phyloP scores from a whole-genome alignment of 495 filamentous ascomycete genomes.

The Hypoxylon perforatum region DNA sequence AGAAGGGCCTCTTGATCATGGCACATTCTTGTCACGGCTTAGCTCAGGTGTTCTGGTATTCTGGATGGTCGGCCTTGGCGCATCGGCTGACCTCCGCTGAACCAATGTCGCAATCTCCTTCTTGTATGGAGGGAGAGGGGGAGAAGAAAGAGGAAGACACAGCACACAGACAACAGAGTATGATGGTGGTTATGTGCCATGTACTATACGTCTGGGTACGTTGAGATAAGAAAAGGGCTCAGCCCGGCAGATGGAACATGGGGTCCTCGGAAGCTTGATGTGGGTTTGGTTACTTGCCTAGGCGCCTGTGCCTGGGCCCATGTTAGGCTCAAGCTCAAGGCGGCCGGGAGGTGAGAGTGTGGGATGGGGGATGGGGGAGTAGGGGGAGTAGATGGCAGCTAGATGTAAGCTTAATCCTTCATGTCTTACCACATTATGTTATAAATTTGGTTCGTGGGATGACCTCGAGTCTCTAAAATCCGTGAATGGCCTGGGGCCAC shows the following conservation, averaged over 20 bases:
- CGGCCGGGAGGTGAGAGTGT: neutral
- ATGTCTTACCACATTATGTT: neutral
- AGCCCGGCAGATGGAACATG: conserved; percentile 35
- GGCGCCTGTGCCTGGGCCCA: neutral
- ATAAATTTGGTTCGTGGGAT: conserved; percentile 13
- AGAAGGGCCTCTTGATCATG: conserved; percentile 28
- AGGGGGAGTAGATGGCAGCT: no score
- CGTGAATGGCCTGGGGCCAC: conserved; percentile 12
- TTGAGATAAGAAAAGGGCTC: conserved; percentile 29
- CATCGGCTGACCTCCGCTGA: conserved; percentile 34
- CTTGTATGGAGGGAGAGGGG: conserved; percentile 1
- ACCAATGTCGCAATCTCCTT: conserved; percentile 35
- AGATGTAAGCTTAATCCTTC: conserved; percentile 14
- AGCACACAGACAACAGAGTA: neutral
- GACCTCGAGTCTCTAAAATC: neutral
- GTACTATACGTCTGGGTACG: conserved; percentile 13
- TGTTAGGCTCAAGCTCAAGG: no score
- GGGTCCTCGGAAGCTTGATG: neutral
- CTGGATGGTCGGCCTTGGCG: conserved; percentile 37
- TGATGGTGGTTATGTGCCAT: conserved; percentile 2
- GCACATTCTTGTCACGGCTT: conserved; percentile 49
- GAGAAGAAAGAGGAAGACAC: neutral
- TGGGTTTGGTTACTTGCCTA: neutral
- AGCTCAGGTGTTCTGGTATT: conserved; percentile 31
- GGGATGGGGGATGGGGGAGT: neutral